A percentile compares a stretch with the other conserved stretches of the same genome.
phyloP scores from a whole-genome alignment of 148 eudicot species.

The Rhododendron ferrugineum region DNA sequence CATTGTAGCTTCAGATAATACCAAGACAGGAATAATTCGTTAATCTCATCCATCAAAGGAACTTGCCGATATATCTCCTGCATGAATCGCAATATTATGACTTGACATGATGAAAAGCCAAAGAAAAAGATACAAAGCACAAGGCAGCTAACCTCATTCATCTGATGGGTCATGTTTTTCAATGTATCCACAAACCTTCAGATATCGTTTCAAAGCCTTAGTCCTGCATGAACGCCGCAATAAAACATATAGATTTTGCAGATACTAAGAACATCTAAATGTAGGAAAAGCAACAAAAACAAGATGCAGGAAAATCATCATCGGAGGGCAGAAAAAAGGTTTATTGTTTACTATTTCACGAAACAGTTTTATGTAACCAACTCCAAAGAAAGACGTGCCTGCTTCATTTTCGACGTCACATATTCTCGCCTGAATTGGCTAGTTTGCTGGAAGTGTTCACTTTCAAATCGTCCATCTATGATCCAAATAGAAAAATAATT shows the following conservation, averaged over 20 bases:
- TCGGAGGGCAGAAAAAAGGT: not conserved
- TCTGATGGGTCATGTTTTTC: slow-evolving; percentile 85
- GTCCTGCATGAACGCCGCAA: slow-evolving; percentile 45
- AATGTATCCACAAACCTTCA: slow-evolving; percentile 90
- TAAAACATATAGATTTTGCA: not conserved
- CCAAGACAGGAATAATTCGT: slow-evolving; percentile 18
- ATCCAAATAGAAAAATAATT: slow-evolving; percentile 8
- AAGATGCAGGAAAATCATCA: not conserved
- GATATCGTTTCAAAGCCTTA: slow-evolving; percentile 84
- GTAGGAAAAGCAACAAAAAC: slow-evolving; percentile 2
- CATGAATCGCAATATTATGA: slow-evolving; percentile 14
- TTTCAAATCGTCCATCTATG: slow-evolving; percentile 70
- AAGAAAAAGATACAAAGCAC: slow-evolving; percentile 8
- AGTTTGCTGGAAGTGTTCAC: slow-evolving; percentile 70
- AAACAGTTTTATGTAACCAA: not conserved
- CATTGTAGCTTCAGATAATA: not conserved
- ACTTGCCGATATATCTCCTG: slow-evolving; percentile 94
- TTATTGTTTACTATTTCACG: not conserved
- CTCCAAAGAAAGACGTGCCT: slow-evolving; percentile 41
- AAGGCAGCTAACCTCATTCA: slow-evolving; percentile 75
- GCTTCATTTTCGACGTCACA: slow-evolving; percentile 91
- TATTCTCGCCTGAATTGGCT: slow-evolving; percentile 79
- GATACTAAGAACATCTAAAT: not conserved
- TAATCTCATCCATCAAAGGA: slow-evolving; percentile 95
- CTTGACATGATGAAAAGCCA: not conserved